Conservation (phyloP, 192 early-diverging fungal species). For the Gonapodya sp. region DNA sequence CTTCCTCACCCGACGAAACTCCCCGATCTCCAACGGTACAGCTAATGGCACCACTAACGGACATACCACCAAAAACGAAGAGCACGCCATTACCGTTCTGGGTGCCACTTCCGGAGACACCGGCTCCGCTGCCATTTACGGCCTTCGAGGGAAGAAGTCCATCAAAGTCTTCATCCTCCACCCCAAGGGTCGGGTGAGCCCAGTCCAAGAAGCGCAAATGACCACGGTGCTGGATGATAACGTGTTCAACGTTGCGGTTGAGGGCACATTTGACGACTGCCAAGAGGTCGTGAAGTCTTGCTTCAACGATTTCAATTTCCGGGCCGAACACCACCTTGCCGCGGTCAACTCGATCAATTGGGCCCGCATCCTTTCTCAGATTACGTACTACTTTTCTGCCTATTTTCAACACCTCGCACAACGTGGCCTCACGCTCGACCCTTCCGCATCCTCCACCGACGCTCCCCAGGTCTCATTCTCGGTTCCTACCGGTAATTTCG, state of each 20-base stretch:
- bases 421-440: background rate
- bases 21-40: background rate
- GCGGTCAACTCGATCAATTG: constrained; percentile 99
- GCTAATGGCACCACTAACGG: constrained; percentile 4
- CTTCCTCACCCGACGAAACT: constrained; percentile 73
- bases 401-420: constrained; percentile 48
- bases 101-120: constrained; percentile 97
- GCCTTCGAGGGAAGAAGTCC: constrained; percentile 84
- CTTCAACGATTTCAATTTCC: constrained; percentile 71
- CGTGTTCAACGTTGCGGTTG: constrained; percentile 84
- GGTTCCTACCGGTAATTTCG: constrained; percentile 98
- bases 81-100: constrained; percentile 70
- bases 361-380: constrained; percentile 95
- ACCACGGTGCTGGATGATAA: constrained; percentile 88
- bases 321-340: constrained; percentile 64
- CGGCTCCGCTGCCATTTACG: constrained; percentile 96
- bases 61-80: constrained; percentile 32
- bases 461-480: constrained; percentile 42
- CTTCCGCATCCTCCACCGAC: constrained; percentile 2
- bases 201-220: constrained; percentile 98
- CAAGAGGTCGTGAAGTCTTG: constrained; percentile 86
- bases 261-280: constrained; percentile 97
- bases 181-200: constrained; percentile 79
- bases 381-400: constrained; percentile 89
- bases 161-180: constrained; percentile 89